Evolutionary conservation across 2,329 filamentous ascomycete species (phyloP).

Genomic region (Cryphonectria radicalis): DNA sequence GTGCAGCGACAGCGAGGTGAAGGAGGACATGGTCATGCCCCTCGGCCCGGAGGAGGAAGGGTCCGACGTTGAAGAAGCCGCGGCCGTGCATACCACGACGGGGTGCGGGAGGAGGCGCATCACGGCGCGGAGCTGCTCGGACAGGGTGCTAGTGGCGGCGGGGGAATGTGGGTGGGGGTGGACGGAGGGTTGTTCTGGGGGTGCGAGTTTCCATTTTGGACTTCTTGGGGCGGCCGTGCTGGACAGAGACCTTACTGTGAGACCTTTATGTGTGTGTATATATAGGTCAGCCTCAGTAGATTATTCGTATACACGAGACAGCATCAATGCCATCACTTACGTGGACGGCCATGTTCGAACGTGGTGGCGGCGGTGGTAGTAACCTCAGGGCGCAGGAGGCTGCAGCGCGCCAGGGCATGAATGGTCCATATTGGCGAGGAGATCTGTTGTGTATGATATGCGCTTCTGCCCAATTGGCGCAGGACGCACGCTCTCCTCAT

Average conservation of each 20-base stretch:
- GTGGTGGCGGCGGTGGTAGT: background rate
- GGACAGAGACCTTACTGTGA: conserved; percentile 8
- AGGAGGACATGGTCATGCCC: conserved; percentile 64
- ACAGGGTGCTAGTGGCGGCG: conserved; percentile 33
- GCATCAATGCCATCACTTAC: background rate
- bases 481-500: conserved; percentile 40
- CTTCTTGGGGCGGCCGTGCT: background rate
- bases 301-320: background rate
- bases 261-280: background rate
- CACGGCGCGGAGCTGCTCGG: conserved; percentile 54
- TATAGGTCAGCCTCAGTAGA: background rate
- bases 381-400: conserved; percentile 9
- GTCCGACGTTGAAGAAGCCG: conserved; percentile 21
- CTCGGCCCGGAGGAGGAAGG: conserved; percentile 33
- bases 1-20: conserved; percentile 58
- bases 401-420: conserved; percentile 9
- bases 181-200: conserved; percentile 38
- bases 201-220: background rate
- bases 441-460: conserved; percentile 10
- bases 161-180: conserved; percentile 37
- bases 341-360: background rate
- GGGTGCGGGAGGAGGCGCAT: conserved; percentile 60
- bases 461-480: conserved; percentile 36
- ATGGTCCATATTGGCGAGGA: conserved; percentile 12
- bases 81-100: conserved; percentile 59